Evolutionary conservation across 2,329 filamentous ascomycete species (phyloP), one percentile per base, ranked within the genome.

Genomic region (Exophiala xenobiotica): DNA sequence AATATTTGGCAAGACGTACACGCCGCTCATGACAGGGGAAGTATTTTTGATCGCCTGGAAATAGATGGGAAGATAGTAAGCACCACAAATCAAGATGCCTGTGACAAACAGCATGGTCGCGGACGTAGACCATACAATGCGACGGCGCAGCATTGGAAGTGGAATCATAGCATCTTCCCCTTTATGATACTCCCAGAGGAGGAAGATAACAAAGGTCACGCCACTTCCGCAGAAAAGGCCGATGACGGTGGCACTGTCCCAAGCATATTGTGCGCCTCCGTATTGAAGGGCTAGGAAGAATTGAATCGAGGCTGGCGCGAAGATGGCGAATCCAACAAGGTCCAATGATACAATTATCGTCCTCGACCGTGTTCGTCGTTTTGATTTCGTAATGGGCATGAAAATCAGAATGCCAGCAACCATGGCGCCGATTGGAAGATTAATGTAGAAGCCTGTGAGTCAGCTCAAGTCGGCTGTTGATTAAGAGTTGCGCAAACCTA

Each of bases 171-270:
- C 48, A n/a, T 35, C 48, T 8, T 38, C 33, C 19, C 40, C 48
- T 20, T 38, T 46, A 27, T 51, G 16, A 18, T 46, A 46, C 19
- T 51, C 27, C 48, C 48, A 51, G 12, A 46, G 24, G 14, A 71
- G 50, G 0, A 87, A 78, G 4, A 71, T 60, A 20, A 64, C 65
- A 19, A 70, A 78, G 73, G 45, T 78, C 68, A 8, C 67, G 69
- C 8, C 63, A 64, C 54, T 67, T 69, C 19, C 56, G 61, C 76
- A 67, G 6, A 78, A 68, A 2, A 79, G 63, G 35, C 71, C 73
- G 27, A 78, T 71, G 18, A 78, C 70, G 46, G 74, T 78, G 0
- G 73, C 64, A 3, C 71, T 75, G 49, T 65, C 65, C 77, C 76
- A 78, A 1, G 67, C 37, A 24, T 74, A 70, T 29, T 65, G 70